Evolutionary conservation across 352 stramenopile genomes (phyloP).

Genomic region (Aphanomyces cochlioides): DNA sequence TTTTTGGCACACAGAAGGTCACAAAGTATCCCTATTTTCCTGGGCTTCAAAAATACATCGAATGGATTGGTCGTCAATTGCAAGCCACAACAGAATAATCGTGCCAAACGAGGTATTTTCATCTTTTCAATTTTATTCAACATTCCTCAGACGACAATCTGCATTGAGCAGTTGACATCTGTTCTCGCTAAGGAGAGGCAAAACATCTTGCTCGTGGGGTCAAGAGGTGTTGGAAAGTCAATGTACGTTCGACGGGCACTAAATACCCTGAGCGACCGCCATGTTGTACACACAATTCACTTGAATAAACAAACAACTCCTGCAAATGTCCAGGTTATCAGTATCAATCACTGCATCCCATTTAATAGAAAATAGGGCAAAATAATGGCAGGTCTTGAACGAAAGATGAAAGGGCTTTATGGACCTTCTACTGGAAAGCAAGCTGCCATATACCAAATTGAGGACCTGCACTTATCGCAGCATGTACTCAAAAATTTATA

Average conservation of each 20-base stretch:
- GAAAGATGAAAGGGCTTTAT: conserved; percentile 55
- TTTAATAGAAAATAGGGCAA: conserved; percentile 2
- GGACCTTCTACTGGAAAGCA: conserved; percentile 50
- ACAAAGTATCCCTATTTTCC: conserved; percentile 34
- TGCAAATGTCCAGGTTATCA: neutral
- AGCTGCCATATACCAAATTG: conserved; percentile 22
- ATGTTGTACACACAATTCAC: conserved; percentile 43
- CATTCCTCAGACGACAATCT: conserved; percentile 1
- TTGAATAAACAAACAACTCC: conserved; percentile 34
- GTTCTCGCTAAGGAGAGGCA: conserved; percentile 41
- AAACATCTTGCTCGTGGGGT: conserved; percentile 49
- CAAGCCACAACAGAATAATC: conserved; percentile 8
- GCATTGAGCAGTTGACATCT: conserved; percentile 35
- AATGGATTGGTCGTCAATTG: conserved; percentile 17
- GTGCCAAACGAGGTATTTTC: conserved; percentile 24
- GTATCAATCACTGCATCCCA: neutral
- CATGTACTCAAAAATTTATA: neutral
- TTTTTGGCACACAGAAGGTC: conserved; percentile 39
- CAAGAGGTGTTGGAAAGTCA: conserved; percentile 52
- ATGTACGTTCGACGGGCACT: conserved; percentile 43
- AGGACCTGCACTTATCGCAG: conserved; percentile 23
- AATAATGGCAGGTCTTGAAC: conserved; percentile 18
- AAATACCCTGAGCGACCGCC: conserved; percentile 36
- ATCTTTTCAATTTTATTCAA: neutral
- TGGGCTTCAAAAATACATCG: conserved; percentile 33